These are phyloP conservation scores for Leccinum fibrillosum DNA, from an alignment of 768 basidiomycete genomes.

Conservation along the genomic window DNA sequence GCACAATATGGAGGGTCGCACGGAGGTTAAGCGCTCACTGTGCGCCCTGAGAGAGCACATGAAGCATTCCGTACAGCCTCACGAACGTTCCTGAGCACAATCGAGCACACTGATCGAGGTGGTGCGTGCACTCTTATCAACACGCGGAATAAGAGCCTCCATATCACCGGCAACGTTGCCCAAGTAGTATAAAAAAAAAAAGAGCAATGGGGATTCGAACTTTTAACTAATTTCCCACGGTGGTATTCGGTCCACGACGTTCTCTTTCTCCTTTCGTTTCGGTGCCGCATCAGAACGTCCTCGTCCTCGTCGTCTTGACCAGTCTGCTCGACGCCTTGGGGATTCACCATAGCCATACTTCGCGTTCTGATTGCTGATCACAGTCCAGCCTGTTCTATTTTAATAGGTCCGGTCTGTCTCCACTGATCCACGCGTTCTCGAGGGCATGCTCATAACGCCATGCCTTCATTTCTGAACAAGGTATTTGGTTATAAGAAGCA, in stretches of 20 bases:
- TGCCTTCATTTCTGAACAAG: conserved; percentile 73
- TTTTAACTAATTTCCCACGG: conserved; percentile 14
- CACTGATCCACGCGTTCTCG: conserved; percentile 11
- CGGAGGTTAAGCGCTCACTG: conserved; percentile 19
- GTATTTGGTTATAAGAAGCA: conserved; percentile 73
- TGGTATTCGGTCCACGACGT: background rate
- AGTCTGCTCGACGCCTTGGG: conserved; percentile 2
- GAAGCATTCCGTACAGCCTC: conserved; percentile 25
- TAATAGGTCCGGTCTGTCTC: conserved; percentile 5
- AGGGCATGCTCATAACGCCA: conserved; percentile 25
- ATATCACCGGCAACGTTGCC: background rate
- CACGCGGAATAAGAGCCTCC: background rate
- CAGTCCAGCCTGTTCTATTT: background rate
- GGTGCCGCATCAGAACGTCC: background rate
- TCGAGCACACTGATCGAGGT: background rate
- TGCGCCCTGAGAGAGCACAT: background rate
- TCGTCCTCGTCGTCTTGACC: background rate
- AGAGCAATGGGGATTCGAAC: background rate
- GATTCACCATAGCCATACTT: background rate
- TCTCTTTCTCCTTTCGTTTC: background rate
- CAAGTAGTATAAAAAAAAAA: background rate
- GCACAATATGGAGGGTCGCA: background rate
- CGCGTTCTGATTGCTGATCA: conserved; percentile 6
- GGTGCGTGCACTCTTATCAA: background rate
- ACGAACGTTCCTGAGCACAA: conserved; percentile 17